These are phyloP conservation scores for Sanguinoderma infundibulare DNA, from an alignment of 1,284 basidiomycete species.

Conservation along the genomic window DNA sequence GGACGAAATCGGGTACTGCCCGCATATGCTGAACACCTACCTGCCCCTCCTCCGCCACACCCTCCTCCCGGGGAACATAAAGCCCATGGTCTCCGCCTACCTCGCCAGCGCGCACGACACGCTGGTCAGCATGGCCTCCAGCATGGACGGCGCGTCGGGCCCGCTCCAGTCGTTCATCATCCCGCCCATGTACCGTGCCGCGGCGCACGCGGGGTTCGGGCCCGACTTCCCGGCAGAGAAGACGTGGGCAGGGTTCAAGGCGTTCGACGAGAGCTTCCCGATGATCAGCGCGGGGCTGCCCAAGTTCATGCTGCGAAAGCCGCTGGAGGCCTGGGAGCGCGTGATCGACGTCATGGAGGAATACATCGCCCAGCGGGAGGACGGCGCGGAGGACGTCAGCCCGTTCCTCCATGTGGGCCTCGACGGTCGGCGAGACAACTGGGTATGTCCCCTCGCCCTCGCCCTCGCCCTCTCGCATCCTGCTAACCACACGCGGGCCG, in stretches of 20 bases:
- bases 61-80: constrained; percentile 19
- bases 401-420: constrained; percentile 19
- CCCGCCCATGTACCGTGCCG: constrained; percentile 30
- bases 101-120: constrained; percentile 9
- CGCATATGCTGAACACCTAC: constrained; percentile 19
- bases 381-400: constrained; percentile 23
- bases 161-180: constrained; percentile 23
- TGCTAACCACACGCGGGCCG: background rate
- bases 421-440: constrained; percentile 20
- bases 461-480: too few relatives aligned
- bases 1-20: background rate
- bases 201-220: constrained; percentile 32
- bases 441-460: constrained; percentile 13
- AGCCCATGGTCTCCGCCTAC: constrained; percentile 15
- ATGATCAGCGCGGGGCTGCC: constrained; percentile 32
- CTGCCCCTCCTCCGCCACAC: constrained; percentile 18
- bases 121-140: constrained; percentile 10
- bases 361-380: constrained; percentile 29
- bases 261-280: constrained; percentile 37
- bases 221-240: constrained; percentile 26
- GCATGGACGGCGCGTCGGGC: constrained; percentile 13
- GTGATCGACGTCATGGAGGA: constrained; percentile 30
- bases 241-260: constrained; percentile 18
- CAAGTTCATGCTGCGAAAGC: constrained; percentile 13
- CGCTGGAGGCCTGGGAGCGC: constrained; percentile 26